Percentiles rank a stretch among this genome's conserved stretches.
Evolutionary conservation across 169 alveolate genomes (phyloP).

Genomic region (Neospora caninum): DNA sequence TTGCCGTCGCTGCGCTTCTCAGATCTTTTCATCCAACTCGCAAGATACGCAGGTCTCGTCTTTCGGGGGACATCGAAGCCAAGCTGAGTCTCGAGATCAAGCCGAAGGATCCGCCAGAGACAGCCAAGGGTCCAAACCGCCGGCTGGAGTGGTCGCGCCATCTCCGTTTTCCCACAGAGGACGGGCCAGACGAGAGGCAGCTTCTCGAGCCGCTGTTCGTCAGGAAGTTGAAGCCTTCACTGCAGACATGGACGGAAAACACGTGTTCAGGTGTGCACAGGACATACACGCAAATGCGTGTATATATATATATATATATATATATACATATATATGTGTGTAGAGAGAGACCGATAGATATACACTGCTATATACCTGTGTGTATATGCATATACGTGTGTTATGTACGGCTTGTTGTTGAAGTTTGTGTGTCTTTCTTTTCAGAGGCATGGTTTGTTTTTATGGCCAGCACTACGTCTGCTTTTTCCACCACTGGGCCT

Average conservation of each 20-base stretch:
- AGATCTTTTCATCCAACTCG: background rate
- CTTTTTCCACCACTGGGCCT: slow-evolving; percentile 46
- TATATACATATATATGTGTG: too few species aligned
- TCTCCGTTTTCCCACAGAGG: background rate
- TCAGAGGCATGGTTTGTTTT: slow-evolving; percentile 55
- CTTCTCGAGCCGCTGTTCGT: background rate
- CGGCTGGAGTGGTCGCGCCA: too few species aligned
- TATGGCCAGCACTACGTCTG: slow-evolving; percentile 48
- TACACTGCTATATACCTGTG: too few species aligned
- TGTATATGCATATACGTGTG: too few species aligned
- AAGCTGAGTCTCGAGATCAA: too few species aligned
- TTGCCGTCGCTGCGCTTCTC: background rate
- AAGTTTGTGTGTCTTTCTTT: too few species aligned
- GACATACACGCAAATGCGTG: background rate
- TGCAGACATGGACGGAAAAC: slow-evolving; percentile 4
- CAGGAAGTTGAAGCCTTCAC: slow-evolving; percentile 17
- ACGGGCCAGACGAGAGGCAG: background rate
- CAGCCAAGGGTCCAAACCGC: background rate
- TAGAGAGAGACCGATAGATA: too few species aligned
- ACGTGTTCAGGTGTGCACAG: slow-evolving; percentile 16
- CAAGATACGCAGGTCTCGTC: too few species aligned
- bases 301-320: too few species aligned
- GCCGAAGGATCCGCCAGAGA: background rate
- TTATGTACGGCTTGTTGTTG: too few species aligned
- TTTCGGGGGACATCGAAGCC: too few species aligned